Percentiles rank a stretch among this genome's conserved stretches.
These are phyloP conservation scores for Hyaloscypha finlandica DNA, from an alignment of 495 filamentous ascomycete species.

Conservation along the genomic window DNA sequence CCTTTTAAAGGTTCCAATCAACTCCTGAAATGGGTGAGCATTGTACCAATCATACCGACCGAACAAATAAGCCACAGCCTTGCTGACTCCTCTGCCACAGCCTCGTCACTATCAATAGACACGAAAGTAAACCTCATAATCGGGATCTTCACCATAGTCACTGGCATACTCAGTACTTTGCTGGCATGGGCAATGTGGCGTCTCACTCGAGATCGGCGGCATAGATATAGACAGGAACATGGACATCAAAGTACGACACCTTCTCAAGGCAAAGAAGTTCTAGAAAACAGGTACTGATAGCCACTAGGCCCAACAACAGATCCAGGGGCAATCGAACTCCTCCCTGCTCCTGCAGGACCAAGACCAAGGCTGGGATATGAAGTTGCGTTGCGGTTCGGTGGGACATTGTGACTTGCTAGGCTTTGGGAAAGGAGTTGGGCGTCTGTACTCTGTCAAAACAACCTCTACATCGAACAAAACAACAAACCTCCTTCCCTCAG, in stretches of 20 bases:
- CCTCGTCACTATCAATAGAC: neutral
- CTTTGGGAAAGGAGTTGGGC: neutral
- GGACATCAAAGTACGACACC: neutral
- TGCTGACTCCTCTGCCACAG: neutral
- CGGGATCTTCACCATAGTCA: conserved; percentile 4
- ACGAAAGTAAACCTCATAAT: neutral
- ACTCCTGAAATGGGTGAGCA: neutral
- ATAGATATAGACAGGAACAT: neutral
- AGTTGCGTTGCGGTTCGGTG: neutral
- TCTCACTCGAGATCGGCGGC: conserved; percentile 4
- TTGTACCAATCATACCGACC: neutral
- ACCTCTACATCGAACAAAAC: neutral
- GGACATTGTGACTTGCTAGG: neutral
- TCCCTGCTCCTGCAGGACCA: neutral
- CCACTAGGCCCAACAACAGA: neutral
- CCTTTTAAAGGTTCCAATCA: neutral
- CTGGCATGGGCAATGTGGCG: conserved; percentile 5
- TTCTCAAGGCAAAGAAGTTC: neutral
- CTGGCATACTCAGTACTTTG: neutral
- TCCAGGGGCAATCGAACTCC: neutral
- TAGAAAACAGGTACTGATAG: neutral
- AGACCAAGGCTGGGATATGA: neutral
- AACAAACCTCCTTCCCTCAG: neutral
- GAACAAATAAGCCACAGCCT: neutral
- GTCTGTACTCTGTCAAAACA: neutral